Percentiles rank a stretch among this genome's conserved stretches.
Evolutionary conservation across 352 stramenopile species (phyloP).

Genomic region (Globisporangium okanoganense): DNA sequence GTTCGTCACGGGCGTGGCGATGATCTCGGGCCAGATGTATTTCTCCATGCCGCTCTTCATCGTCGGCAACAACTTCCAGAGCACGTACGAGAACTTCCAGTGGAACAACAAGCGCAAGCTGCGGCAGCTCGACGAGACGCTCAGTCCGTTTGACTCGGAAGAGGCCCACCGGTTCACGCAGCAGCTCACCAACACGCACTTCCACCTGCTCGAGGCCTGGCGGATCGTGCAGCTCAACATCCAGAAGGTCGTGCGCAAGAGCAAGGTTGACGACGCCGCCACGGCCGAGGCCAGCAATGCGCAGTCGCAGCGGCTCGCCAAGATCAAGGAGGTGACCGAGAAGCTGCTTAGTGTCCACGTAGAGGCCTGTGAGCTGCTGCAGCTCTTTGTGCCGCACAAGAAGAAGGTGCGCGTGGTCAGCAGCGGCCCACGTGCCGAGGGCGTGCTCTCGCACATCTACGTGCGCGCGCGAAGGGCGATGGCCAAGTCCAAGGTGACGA

Average conservation of each 20-base stretch:
- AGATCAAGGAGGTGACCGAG: conserved; percentile 43
- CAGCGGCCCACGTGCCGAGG: conserved; percentile 14
- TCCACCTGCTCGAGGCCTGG: conserved; percentile 50
- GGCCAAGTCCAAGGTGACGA: neutral
- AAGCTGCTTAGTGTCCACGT: conserved; percentile 35
- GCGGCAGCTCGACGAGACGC: conserved; percentile 41
- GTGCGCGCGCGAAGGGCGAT: conserved; percentile 23
- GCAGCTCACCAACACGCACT: conserved; percentile 61
- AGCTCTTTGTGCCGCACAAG: conserved; percentile 58
- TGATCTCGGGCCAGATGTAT: conserved; percentile 80
- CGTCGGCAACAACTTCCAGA: conserved; percentile 72
- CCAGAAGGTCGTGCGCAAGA: conserved; percentile 24
- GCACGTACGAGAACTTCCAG: conserved; percentile 59
- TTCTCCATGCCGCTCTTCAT: conserved; percentile 77
- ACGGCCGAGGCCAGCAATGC: conserved; percentile 26
- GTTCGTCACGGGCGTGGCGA: conserved; percentile 48
- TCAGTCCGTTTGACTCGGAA: conserved; percentile 49
- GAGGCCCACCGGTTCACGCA: conserved; percentile 39
- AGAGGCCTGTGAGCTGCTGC: conserved; percentile 32
- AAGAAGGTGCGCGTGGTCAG: conserved; percentile 12
- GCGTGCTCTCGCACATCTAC: conserved; percentile 46
- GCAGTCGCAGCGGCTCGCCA: conserved; percentile 30
- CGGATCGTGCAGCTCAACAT: conserved; percentile 42
- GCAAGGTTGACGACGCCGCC: conserved; percentile 12
- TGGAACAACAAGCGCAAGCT: conserved; percentile 48